Evolutionary conservation across 2,329 filamentous ascomycete genomes (phyloP), one percentile per base, ranked within the genome.

Genomic region (Fusarium setosum): DNA sequence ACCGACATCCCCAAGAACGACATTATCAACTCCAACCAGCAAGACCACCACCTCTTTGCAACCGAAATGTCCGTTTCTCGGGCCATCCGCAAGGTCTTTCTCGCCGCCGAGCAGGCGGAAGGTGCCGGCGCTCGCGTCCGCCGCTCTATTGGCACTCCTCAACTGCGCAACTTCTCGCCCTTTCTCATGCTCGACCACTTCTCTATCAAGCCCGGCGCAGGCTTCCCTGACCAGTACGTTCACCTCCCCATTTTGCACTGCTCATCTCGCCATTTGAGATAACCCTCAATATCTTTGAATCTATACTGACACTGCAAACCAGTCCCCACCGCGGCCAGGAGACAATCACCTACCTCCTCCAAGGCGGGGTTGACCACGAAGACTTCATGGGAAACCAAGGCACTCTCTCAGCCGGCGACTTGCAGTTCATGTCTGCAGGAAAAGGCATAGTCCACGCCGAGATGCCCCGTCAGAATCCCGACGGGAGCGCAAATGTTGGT

Each of bases 151-250:
- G 95, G 95, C 69, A 97, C 93, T 1, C 86, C 92, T 6, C 86
- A 91, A 68, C 85, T 98, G 20, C 89, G 90, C 74, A 93, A 97
- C 82, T 91, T 98, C 78, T 92, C 90, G 13, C 96, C 95, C 0
- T 97, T 98, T 80, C 85, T 97, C 41, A 97, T 98, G 94, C 91
- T 97, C 44, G 95, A 98, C 76, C 92, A 97, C 81, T 97, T 97
- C 82, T 87, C 84, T 54, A 88, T 96, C 71, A 86, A 88, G 52
- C 89, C 90, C 2, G 93, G 92, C 59, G 92, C 94, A 10, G 94
- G 94, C 0, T 97, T 97, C 76, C 94, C 94, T 1, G 94, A 97
- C 75, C 94, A 97, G 77, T 80, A 70, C 37, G 77, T 74, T 41
- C 40, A n/a, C 34, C 38, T 8, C 12, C 2, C 10, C 17, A n/a